Base-by-base conservation (phyloP, 352 stramenopile genomes). In the Phytophthora kernoviae region DNA sequence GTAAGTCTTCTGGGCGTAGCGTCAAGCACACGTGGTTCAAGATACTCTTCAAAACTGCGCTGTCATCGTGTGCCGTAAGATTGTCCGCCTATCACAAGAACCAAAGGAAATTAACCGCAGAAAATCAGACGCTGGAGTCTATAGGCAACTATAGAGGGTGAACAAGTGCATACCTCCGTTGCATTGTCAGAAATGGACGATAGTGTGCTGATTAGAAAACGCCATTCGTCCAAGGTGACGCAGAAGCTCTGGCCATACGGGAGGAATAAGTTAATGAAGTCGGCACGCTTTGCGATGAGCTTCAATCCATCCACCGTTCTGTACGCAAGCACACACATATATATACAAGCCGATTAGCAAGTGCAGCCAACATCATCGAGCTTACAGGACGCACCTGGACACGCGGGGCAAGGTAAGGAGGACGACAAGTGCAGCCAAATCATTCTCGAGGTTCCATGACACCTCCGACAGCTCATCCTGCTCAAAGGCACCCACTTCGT, bases 161-260 rank as follows among this genome's bases (percentile, higher is more conserved):
- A 30, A 30, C 6, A 7, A 39, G 18, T 21, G 8, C 55, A 8
- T 73, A 90, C 74, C 65, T 79, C 61, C 1, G 53, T 54, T 42
- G 54, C 59, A 32, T 63, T 69, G 11, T 77, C 70, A n/a, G 68
- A 74, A 42, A 78, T 68, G 0, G 63, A 68, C 14, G 80, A 88
- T 5, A 90, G 66, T 14, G 75, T 91, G 52, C 75, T 73, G 61
- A 91, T 90, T 36, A 91, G 66, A 50, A 80, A 87, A 21, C 76
- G 73, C 86, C 86, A 95, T 54, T 95, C 84, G 10, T 86, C 75
- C 41, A 95, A 62, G 1, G 77, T 88, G 7, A 55, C 58, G 61
- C 82, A 93, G 64, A 81, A 90, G 62, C 54, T 79, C 57, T 83
- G 88, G 17, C 77, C 79, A 41, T 92, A 95, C 34, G 84, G 80